Evolutionary conservation across 768 basidiomycete species (phyloP).

Genomic region (Cubamyces sp.): DNA sequence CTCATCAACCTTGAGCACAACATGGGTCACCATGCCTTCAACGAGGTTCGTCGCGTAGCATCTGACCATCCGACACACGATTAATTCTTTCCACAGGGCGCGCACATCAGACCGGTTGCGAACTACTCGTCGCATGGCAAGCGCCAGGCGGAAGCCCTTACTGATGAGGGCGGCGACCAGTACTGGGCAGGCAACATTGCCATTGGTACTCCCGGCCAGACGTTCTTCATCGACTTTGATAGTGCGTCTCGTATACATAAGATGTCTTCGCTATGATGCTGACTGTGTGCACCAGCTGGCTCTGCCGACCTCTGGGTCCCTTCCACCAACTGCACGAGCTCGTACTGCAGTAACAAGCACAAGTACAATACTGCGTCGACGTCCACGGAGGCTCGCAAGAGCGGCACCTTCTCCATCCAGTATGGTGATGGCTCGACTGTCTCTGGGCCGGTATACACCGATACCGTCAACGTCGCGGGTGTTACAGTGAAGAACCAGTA

Average conservation of each 20-base stretch:
- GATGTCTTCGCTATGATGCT: neutral
- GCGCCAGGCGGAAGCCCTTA: slow-evolving; percentile 30
- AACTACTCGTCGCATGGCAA: slow-evolving; percentile 8
- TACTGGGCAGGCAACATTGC: slow-evolving; percentile 48
- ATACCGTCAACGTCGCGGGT: slow-evolving; percentile 40
- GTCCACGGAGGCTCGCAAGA: slow-evolving; percentile 29
- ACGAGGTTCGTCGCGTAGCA: neutral
- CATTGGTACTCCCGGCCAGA: slow-evolving; percentile 50
- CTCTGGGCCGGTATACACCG: slow-evolving; percentile 38
- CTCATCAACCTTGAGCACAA: slow-evolving; percentile 22
- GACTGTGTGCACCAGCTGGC: slow-evolving; percentile 8
- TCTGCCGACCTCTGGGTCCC: slow-evolving; percentile 30
- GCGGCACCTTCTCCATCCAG: slow-evolving; percentile 36
- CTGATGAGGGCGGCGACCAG: slow-evolving; percentile 25
- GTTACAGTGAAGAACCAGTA: slow-evolving; percentile 29
- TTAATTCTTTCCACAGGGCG: slow-evolving; percentile 16
- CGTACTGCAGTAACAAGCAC: slow-evolving; percentile 20
- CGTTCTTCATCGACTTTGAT: slow-evolving; percentile 29
- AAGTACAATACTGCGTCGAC: slow-evolving; percentile 36
- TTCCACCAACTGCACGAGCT: slow-evolving; percentile 20
- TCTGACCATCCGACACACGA: neutral
- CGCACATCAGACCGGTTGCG: slow-evolving; percentile 32
- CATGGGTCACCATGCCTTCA: slow-evolving; percentile 21
- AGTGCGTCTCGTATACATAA: slow-evolving; percentile 2
- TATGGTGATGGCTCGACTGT: slow-evolving; percentile 45